A percentile compares a stretch with the other conserved stretches of the same genome.
Conservation (phyloP, 352 stramenopile species). For the Nothophytophthora sp. region DNA sequence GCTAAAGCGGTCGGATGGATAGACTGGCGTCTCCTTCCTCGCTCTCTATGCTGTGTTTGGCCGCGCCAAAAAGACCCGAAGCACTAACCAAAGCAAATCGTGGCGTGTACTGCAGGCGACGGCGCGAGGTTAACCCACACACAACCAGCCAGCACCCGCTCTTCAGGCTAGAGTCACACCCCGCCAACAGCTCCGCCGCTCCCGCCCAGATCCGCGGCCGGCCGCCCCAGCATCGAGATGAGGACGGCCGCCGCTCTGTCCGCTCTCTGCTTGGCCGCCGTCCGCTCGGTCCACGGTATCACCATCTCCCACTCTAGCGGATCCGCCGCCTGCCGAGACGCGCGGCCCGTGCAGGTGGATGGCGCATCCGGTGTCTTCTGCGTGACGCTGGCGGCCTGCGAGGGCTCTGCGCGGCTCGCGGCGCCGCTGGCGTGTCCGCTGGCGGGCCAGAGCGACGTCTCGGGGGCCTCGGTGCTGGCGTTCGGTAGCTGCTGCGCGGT, state of each 20-base stretch:
- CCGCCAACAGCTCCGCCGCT: not conserved
- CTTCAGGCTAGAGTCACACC: no score
- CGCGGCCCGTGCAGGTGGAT: conserved; percentile 30
- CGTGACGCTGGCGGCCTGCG: conserved; percentile 31
- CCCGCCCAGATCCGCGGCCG: no score
- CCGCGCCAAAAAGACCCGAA: no score
- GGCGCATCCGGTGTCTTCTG: conserved; percentile 42
- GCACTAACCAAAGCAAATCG: no score
- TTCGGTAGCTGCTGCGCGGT: conserved; percentile 50
- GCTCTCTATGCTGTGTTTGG: no score
- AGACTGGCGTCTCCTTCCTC: no score
- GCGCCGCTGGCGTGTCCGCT: conserved; percentile 32
- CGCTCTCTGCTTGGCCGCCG: conserved; percentile 6
- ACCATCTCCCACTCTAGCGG: conserved; percentile 13
- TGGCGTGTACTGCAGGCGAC: no score
- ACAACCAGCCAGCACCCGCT: not conserved
- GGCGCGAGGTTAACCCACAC: not conserved
- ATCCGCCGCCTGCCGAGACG: not conserved
- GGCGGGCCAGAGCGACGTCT: conserved; percentile 22
- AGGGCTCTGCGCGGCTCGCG: conserved; percentile 12
- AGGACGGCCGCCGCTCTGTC: conserved; percentile 17
- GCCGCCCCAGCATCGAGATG: conserved; percentile 4
- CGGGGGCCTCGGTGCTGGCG: conserved; percentile 15
- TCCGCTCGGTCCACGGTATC: not conserved
- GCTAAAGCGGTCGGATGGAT: no score